Evolutionary conservation across 306 rosid species (phyloP).

Genomic region (Medicago ruthenica): DNA sequence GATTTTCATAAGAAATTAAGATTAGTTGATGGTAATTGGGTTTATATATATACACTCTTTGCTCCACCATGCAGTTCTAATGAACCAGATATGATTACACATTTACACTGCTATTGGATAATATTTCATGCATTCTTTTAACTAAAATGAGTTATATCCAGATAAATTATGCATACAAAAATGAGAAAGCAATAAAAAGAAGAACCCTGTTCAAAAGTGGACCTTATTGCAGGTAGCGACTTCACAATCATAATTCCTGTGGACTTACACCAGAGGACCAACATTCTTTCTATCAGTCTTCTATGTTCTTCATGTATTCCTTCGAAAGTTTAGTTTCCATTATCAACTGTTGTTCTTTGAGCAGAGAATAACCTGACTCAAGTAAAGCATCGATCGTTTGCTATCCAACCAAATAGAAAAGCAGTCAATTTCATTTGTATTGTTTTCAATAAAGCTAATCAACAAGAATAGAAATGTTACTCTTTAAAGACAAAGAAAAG

Average conservation of each 20-base stretch:
- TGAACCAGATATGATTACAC: slow-evolving; percentile 11
- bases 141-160: slow-evolving; percentile 11
- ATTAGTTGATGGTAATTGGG: neutral
- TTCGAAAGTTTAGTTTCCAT: slow-evolving; percentile 91
- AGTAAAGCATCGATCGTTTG: slow-evolving; percentile 87
- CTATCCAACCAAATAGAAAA: slow-evolving; percentile 61
- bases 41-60: neutral
- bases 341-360: slow-evolving; percentile 83
- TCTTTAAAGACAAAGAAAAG: too few relatives aligned
- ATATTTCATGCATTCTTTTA: slow-evolving; percentile 36
- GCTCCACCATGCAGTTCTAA: neutral
- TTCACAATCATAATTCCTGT: slow-evolving; percentile 1
- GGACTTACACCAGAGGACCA: slow-evolving; percentile 10
- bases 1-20: neutral
- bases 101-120: slow-evolving; percentile 27
- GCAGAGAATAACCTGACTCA: slow-evolving; percentile 78
- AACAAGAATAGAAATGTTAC: neutral
- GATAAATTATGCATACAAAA: neutral
- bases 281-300: slow-evolving; percentile 52
- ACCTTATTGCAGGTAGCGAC: slow-evolving; percentile 14
- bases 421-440: slow-evolving; percentile 29
- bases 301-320: slow-evolving; percentile 96
- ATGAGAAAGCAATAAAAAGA: neutral
- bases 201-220: slow-evolving; percentile 4
- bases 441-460: slow-evolving; percentile 36